phyloP scores from a whole-genome alignment of 805 yeast genomes.

The Myxozyma mucilagina region DNA sequence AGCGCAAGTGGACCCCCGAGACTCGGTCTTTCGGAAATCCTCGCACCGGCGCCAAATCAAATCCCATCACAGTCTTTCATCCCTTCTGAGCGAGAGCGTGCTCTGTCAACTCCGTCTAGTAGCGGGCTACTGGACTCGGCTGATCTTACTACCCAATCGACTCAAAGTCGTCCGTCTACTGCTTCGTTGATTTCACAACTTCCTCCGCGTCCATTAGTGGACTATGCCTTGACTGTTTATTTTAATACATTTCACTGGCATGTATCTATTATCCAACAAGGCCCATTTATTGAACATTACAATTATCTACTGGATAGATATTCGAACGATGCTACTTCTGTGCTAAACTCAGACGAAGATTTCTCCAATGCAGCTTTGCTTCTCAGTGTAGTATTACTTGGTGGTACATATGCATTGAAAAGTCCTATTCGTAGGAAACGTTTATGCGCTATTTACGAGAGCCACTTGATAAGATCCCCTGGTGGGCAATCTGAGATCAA shows the following conservation, averaged over 20 bases:
- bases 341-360: slow-evolving; percentile 18
- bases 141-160: slow-evolving; percentile 4
- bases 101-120: neutral
- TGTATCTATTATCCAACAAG: slow-evolving; percentile 19
- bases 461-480: neutral
- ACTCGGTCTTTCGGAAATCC: neutral
- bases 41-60: neutral
- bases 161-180: slow-evolving; percentile 12
- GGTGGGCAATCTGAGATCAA: neutral
- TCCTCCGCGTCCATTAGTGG: slow-evolving; percentile 20
- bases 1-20: neutral
- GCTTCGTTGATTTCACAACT: slow-evolving; percentile 15
- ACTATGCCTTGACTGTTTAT: slow-evolving; percentile 16
- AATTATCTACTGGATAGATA: slow-evolving; percentile 2
- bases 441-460: neutral
- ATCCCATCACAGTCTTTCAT: neutral
- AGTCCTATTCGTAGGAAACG: slow-evolving; percentile 19
- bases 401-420: slow-evolving; percentile 11
- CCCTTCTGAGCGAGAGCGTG: neutral
- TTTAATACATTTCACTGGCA: slow-evolving; percentile 26
- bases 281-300: slow-evolving; percentile 10
- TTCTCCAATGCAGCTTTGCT: slow-evolving; percentile 12
- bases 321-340: slow-evolving; percentile 7
- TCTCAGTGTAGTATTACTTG: slow-evolving; percentile 10
- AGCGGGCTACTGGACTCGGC: slow-evolving; percentile 4